These are phyloP conservation scores for Balansia obtecta DNA, from an alignment of 2,329 filamentous ascomycete species.

Conservation along the genomic window DNA sequence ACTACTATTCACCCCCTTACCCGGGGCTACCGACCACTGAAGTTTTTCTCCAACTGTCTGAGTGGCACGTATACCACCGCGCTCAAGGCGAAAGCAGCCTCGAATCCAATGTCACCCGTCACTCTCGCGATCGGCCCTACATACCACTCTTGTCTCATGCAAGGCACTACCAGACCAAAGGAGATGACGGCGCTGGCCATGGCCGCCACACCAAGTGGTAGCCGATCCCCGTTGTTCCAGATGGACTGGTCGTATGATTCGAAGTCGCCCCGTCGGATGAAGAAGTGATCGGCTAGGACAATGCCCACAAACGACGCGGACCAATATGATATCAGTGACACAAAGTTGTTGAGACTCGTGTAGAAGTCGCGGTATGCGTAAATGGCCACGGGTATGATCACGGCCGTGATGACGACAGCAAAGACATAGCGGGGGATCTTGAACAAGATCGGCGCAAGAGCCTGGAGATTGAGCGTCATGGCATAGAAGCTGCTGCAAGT, in stretches of 20 bases:
- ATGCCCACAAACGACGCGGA: constrained; percentile 42
- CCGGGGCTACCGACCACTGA: constrained; percentile 5
- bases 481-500: constrained; percentile 47
- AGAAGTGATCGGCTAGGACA: constrained; percentile 32
- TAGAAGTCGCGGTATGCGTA: constrained; percentile 44
- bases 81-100: constrained; percentile 44
- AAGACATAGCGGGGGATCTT: constrained; percentile 45
- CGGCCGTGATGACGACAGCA: constrained; percentile 41
- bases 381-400: constrained; percentile 47
- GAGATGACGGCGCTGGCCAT: constrained; percentile 31
- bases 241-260: constrained; percentile 31
- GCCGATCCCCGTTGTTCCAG: constrained; percentile 32
- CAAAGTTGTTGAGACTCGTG: constrained; percentile 42
- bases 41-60: constrained; percentile 30
- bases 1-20: neutral
- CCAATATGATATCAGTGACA: constrained; percentile 47
- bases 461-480: constrained; percentile 52
- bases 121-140: constrained; percentile 45
- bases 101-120: constrained; percentile 55
- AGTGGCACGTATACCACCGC: constrained; percentile 34
- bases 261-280: constrained; percentile 33
- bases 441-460: constrained; percentile 42
- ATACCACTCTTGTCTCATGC: constrained; percentile 50
- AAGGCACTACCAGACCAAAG: constrained; percentile 41
- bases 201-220: constrained; percentile 36